A percentile compares a stretch with the other conserved stretches of the same genome.
phyloP scores from a whole-genome alignment of 352 stramenopile genomes.

The Pythium sp. region DNA sequence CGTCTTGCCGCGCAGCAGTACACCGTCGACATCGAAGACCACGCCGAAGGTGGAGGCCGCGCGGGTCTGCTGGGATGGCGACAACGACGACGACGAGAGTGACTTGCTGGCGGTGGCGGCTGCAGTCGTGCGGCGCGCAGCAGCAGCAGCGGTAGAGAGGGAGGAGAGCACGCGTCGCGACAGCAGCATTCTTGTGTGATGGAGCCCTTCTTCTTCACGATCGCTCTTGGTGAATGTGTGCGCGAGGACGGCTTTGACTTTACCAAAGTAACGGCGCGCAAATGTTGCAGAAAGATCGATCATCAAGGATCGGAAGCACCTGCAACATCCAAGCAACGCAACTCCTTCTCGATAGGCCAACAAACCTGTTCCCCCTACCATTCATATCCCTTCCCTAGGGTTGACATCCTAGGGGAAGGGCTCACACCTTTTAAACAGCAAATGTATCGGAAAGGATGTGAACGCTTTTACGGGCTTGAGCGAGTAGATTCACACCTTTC shows the following conservation, averaged over 20 bases:
- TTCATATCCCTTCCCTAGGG: too few relatives aligned
- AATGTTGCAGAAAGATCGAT: not conserved
- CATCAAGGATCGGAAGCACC: not conserved
- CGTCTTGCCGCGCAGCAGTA: slow-evolving; percentile 72
- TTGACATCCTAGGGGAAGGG: too few relatives aligned
- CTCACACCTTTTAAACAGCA: too few relatives aligned
- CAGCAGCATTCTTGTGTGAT: not conserved
- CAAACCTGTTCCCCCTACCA: too few relatives aligned
- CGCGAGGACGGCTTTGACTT: too few relatives aligned
- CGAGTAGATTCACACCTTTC: too few relatives aligned
- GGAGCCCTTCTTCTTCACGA: not conserved
- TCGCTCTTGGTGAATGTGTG: not conserved
- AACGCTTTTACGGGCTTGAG: too few relatives aligned
- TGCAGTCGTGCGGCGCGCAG: not conserved
- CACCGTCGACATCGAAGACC: slow-evolving; percentile 83
- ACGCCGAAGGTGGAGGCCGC: slow-evolving; percentile 61
- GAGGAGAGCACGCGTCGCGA: slow-evolving; percentile 3
- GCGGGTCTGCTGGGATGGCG: not conserved
- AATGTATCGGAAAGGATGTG: too few relatives aligned
- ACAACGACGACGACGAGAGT: not conserved
- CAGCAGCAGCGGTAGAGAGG: not conserved
- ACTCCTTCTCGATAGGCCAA: too few relatives aligned
- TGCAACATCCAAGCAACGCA: not conserved
- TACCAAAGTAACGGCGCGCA: too few relatives aligned
- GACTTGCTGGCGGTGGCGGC: too few relatives aligned